Percentiles rank a stretch among this genome's conserved stretches.
These are phyloP conservation scores for Alternaria triticina DNA, from an alignment of 2,329 filamentous ascomycete species.

Conservation along the genomic window DNA sequence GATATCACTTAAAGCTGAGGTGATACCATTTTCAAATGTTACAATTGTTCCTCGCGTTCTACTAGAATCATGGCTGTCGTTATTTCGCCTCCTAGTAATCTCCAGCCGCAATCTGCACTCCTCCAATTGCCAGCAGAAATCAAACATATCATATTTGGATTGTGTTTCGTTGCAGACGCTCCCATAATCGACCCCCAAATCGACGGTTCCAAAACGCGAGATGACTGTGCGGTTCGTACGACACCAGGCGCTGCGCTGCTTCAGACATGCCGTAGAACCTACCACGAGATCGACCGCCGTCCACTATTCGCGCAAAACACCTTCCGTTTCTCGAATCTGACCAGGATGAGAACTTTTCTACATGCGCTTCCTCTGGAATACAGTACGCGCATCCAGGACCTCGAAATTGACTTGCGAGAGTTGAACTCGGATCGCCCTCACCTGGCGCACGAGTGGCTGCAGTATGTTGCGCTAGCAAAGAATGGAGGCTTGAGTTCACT, in stretches of 20 bases:
- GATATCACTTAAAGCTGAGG: not conserved
- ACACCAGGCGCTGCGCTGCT: constrained; percentile 38
- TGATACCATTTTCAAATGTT: not conserved
- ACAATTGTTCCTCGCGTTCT: not conserved
- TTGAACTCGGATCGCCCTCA: constrained; percentile 32
- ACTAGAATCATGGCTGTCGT: constrained; percentile 12
- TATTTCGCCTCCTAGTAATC: constrained; percentile 22
- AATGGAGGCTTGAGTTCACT: constrained; percentile 28
- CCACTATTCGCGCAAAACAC: constrained; percentile 43
- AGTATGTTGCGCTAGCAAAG: constrained; percentile 40
- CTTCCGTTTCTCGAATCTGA: constrained; percentile 47
- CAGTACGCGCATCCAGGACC: constrained; percentile 32
- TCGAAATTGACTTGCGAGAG: constrained; percentile 47
- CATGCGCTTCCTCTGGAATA: constrained; percentile 23
- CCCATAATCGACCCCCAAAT: constrained; percentile 35
- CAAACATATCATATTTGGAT: constrained; percentile 41
- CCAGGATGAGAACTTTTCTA: constrained; percentile 40
- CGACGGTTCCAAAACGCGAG: not conserved
- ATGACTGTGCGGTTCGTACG: not conserved
- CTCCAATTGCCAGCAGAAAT: constrained; percentile 44
- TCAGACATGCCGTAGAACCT: constrained; percentile 45
- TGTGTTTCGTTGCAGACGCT: constrained; percentile 32
- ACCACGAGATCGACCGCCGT: constrained; percentile 41
- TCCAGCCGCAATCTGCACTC: constrained; percentile 41
- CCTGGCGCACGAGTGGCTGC: constrained; percentile 44